Conservation (phyloP, 1,284 basidiomycete species). For the Boletus semigastroideus region DNA sequence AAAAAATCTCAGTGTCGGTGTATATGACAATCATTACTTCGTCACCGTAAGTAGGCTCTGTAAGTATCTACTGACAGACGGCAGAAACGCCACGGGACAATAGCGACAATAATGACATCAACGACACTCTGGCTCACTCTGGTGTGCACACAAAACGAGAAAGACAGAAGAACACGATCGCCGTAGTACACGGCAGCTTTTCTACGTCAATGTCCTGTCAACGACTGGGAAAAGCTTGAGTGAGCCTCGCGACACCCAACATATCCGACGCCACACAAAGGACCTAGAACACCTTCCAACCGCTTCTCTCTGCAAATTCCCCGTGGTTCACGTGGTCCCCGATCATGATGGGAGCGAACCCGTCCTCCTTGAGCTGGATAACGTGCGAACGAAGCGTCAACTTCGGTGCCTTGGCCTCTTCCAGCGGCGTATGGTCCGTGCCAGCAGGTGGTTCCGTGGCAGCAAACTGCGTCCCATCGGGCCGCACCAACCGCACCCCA, state of each 20-base stretch:
- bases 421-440: background rate
- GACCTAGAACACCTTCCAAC: constrained; percentile 9
- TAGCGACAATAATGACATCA: too few relatives aligned
- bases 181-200: too few relatives aligned
- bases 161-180: too few relatives aligned
- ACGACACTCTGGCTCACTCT: too few relatives aligned
- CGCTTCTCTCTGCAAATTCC: background rate
- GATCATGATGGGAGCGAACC: background rate
- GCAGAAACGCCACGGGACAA: too few relatives aligned
- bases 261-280: background rate
- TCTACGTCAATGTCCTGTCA: background rate
- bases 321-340: background rate
- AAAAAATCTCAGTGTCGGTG: too few relatives aligned
- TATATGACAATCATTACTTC: too few relatives aligned
- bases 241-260: background rate
- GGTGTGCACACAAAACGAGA: too few relatives aligned
- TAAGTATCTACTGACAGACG: too few relatives aligned
- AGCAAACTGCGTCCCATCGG: constrained; percentile 17
- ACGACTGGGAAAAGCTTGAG: background rate
- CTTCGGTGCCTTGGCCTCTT: constrained; percentile 2
- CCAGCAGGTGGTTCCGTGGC: background rate
- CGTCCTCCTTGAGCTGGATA: constrained; percentile 1
- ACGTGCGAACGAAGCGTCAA: constrained; percentile 11
- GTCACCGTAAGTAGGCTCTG: too few relatives aligned
- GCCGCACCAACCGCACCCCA: constrained; percentile 10